Conservation (phyloP, 75 land plant genomes). For the Isoetes taiwanensis region DNA sequence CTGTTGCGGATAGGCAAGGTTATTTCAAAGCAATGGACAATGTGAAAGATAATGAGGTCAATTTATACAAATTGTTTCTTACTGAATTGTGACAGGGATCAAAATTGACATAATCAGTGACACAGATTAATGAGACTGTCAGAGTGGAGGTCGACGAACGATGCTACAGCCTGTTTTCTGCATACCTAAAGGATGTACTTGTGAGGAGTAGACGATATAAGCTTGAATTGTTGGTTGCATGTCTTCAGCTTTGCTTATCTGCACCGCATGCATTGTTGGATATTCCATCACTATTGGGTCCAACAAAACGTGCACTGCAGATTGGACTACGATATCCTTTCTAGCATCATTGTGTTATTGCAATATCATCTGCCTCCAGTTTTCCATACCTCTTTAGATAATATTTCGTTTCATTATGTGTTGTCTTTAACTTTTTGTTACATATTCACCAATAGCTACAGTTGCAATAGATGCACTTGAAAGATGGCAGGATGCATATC, state of each 20-base stretch:
- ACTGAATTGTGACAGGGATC: too few relatives aligned
- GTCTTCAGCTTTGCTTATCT: conserved; percentile 32
- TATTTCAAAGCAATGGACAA: conserved; percentile 10
- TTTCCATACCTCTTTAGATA: neutral
- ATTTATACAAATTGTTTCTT: too few relatives aligned
- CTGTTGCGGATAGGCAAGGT: conserved; percentile 19
- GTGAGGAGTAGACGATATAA: conserved; percentile 33
- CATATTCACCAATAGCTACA: conserved; percentile 27
- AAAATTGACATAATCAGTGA: too few relatives aligned
- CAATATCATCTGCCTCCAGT: neutral
- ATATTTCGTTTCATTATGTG: neutral
- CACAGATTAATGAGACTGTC: conserved; percentile 12
- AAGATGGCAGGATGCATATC: conserved; percentile 18
- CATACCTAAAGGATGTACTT: conserved; percentile 28
- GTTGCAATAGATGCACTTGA: conserved; percentile 36
- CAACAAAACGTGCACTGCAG: conserved; percentile 24
- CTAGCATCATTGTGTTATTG: neutral
- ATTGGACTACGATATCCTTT: conserved; percentile 36
- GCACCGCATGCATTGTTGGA: conserved; percentile 28
- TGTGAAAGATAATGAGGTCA: too few relatives aligned
- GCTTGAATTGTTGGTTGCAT: conserved; percentile 34
- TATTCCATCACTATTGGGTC: conserved; percentile 18
- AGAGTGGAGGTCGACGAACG: neutral
- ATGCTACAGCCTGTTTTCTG: conserved; percentile 17
- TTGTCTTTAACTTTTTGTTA: too few relatives aligned